Base-by-base conservation (phyloP, 306 rosid genomes). In the Astragalus glycyphyllos region DNA sequence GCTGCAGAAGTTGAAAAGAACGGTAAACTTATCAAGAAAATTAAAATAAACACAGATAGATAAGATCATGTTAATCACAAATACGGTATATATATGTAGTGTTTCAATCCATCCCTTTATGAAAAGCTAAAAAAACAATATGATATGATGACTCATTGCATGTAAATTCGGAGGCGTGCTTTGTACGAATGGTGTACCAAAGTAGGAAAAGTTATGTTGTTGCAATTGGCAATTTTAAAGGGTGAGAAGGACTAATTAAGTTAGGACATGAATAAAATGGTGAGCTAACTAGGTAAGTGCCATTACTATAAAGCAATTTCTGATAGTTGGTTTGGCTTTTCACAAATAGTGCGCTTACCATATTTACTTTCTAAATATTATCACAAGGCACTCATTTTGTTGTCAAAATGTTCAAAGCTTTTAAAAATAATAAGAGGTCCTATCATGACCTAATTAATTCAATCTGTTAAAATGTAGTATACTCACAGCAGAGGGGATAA, bases 371-470 rank as follows among this genome's bases (percentile, higher is more conserved):
- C n/a, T n/a, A n/a, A n/a, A n/a, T n/a, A n/a, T n/a, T n/a, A n/a
- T n/a, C n/a, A n/a, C n/a, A n/a, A n/a, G n/a, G n/a, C n/a, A n/a
- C n/a, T n/a, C n/a, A n/a, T n/a, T n/a, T n/a, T n/a, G n/a, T n/a
- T n/a, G n/a, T n/a, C n/a, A n/a, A n/a, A n/a, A n/a, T n/a, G n/a
- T n/a, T n/a, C n/a, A n/a, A n/a, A n/a, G 8, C 7, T 32, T 64
- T 73, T 63, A 12, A 66, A 0, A 56, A 38, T 42, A 10, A n/a
- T n/a, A 5, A 3, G 23, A 46, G 15, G 78, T 78, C 74, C 57
- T 71, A 78, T 78, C 74, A 71, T 56, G 68, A 71, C 82, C 82
- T 20, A 20, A 20, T 2, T 78, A 78, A 77, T 70, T 69, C 65
- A 69, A 51, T 51, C 51, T 8, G 10, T 49, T 62, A 20, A 14